Base-by-base conservation (phyloP, 1,284 basidiomycete genomes). In the Pseudozyma sp. region DNA sequence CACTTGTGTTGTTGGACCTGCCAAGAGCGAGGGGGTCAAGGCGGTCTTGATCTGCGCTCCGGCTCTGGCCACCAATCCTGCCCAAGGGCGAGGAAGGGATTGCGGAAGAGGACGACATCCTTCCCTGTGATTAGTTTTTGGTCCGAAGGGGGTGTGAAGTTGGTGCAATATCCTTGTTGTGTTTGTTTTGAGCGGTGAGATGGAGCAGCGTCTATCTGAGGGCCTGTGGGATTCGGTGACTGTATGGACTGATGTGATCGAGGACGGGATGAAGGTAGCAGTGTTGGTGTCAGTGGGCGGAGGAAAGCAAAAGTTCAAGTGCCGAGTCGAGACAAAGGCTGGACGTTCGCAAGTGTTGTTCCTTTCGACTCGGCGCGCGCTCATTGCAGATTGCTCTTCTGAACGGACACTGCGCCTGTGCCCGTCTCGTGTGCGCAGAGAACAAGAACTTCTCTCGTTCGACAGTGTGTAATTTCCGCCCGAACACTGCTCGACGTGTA, bases 351-450 rank as follows among this genome's bases (percentile, higher is more conserved):
- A 16, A 14, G 11, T 42, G 7, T 13, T 13, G 7, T 1, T 42
- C 16, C 13, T 16, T 16, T 13, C 40, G 3, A 7, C 16, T 42
- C 16, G 89, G 77, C 89, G 86, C 89, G 90, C 89, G 24, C 90
- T 44, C 48, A 35, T 44, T 89, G 39, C 13, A 16, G 17, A 7
- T 13, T 16, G 33, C 35, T 39, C 35, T 17, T 16, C 35, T 59
- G 46, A 9, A 37, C 35, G 35, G 35, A 37, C 52, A 43, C 48
- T 40, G 39, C 37, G 53, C 29, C 24, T 24, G 37, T 59, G 29
- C 29, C n/a, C 16, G 7, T 42, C 40, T 42, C 40, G 40, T 37
- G 35, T 14, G 14, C 35, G 14, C 14, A 14, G 35, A 37, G 35
- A 9, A 37, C 24, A 24, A 24, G 24, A 24, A 39, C 31, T 31